Evolutionary conservation across 1,284 basidiomycete genomes (phyloP).

Genomic region (Ceratobasidium sp.): DNA sequence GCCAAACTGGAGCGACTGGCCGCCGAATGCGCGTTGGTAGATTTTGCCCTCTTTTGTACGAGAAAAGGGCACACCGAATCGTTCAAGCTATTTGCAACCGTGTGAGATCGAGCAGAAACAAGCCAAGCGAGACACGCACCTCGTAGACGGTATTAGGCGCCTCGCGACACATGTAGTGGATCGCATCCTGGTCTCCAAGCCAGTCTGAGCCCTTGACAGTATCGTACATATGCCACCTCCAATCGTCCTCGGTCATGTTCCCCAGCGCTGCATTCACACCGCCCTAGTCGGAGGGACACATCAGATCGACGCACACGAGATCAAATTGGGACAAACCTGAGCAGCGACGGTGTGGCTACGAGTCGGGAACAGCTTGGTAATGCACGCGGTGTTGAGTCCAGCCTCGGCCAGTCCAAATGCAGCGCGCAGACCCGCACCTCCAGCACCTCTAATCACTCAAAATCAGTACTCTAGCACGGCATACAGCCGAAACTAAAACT

Average conservation of each 20-base stretch:
- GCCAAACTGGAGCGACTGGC: conserved; percentile 96
- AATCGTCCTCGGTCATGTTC: conserved; percentile 99
- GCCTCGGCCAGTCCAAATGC: conserved; percentile 99
- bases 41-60: conserved; percentile 99
- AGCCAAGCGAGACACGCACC: conserved; percentile 59
- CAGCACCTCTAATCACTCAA: conserved; percentile 78
- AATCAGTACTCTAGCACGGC: conserved; percentile 33
- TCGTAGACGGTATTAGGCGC: conserved; percentile 94
- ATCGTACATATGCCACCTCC: conserved; percentile 99
- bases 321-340: conserved; percentile 68
- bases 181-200: conserved; percentile 99
- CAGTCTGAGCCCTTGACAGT: conserved; percentile 99
- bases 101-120: background rate
- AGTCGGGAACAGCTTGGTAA: conserved; percentile 99
- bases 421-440: conserved; percentile 97
- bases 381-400: conserved; percentile 98
- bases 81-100: conserved; percentile 78
- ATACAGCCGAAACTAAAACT: conserved; percentile 56
- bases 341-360: conserved; percentile 99
- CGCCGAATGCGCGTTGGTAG: conserved; percentile 99
- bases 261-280: conserved; percentile 99
- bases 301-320: conserved; percentile 13
- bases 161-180: conserved; percentile 99
- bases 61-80: conserved; percentile 99
- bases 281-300: conserved; percentile 76